Conservation (phyloP, 2,329 filamentous ascomycete species). For the Tolypocladium inflatum region DNA sequence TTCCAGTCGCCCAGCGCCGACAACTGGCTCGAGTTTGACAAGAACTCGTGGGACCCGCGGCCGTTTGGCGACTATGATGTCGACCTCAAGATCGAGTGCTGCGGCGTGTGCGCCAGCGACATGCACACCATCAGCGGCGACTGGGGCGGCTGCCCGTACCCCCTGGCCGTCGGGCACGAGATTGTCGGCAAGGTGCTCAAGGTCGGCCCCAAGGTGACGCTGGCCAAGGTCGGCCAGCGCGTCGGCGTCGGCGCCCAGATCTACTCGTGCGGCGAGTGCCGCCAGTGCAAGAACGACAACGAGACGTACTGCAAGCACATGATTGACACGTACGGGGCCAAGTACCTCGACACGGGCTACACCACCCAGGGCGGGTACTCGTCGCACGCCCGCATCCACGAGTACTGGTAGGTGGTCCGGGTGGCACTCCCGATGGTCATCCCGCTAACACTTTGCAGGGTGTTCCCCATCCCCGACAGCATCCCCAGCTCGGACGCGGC, state of each 20-base stretch:
- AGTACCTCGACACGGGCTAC: constrained; percentile 39
- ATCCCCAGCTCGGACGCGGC: constrained; percentile 55
- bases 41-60: constrained; percentile 73
- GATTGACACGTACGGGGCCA: constrained; percentile 39
- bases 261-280: constrained; percentile 37
- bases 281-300: constrained; percentile 28
- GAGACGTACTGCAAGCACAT: constrained; percentile 30
- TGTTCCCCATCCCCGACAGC: constrained; percentile 66
- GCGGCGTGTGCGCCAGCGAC: constrained; percentile 67
- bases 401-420: constrained; percentile 30
- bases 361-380: constrained; percentile 51
- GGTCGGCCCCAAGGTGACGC: constrained; percentile 43
- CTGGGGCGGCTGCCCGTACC: constrained; percentile 54
- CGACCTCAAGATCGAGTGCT: constrained; percentile 77
- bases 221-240: constrained; percentile 46
- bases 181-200: constrained; percentile 61
- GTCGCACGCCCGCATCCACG: constrained; percentile 23
- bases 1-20: constrained; percentile 49
- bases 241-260: constrained; percentile 51
- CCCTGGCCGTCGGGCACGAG: constrained; percentile 62
- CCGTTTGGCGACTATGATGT: constrained; percentile 81
- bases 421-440: not conserved
- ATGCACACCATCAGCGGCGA: constrained; percentile 61
- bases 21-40: constrained; percentile 51
- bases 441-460: constrained; percentile 25